A percentile compares a stretch with the other conserved stretches of the same genome.
phyloP scores from a whole-genome alignment of 768 basidiomycete species.

The Rhodotorula taiwanensis region DNA sequence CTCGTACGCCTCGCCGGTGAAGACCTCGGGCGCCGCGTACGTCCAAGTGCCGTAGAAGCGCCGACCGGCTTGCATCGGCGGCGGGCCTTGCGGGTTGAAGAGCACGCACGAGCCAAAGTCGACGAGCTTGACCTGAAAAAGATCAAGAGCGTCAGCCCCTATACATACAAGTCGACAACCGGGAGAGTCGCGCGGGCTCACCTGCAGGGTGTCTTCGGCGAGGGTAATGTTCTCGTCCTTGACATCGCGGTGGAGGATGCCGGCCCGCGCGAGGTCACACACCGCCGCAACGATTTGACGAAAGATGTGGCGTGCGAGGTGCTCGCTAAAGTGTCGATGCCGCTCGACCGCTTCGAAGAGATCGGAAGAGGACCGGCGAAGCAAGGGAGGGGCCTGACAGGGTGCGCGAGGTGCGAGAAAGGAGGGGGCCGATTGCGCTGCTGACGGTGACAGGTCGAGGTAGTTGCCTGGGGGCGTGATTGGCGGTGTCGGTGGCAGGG shows the following conservation, averaged over 20 bases:
- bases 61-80: slow-evolving; percentile 46
- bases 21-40: slow-evolving; percentile 43
- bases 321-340: slow-evolving; percentile 68
- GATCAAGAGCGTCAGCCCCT: background rate
- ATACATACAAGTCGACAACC: background rate
- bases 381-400: background rate
- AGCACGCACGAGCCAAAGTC: slow-evolving; percentile 86
- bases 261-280: slow-evolving; percentile 55
- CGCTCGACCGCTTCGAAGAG: slow-evolving; percentile 92
- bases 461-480: slow-evolving; percentile 8
- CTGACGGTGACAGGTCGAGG: background rate
- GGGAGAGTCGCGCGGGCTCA: too few relatives aligned
- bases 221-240: slow-evolving; percentile 50
- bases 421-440: background rate
- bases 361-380: slow-evolving; percentile 48
- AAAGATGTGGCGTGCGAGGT: slow-evolving; percentile 71
- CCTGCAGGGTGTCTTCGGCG: slow-evolving; percentile 45
- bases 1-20: slow-evolving; percentile 43
- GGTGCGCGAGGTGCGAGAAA: background rate
- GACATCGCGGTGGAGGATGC: slow-evolving; percentile 46
- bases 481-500: slow-evolving; percentile 16
- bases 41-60: slow-evolving; percentile 29
- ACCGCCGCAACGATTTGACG: slow-evolving; percentile 79
- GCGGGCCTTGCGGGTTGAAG: slow-evolving; percentile 56
- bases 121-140: slow-evolving; percentile 67